Conservation (phyloP, 1,284 basidiomycete species). For the Ceratobasidium sp. region DNA sequence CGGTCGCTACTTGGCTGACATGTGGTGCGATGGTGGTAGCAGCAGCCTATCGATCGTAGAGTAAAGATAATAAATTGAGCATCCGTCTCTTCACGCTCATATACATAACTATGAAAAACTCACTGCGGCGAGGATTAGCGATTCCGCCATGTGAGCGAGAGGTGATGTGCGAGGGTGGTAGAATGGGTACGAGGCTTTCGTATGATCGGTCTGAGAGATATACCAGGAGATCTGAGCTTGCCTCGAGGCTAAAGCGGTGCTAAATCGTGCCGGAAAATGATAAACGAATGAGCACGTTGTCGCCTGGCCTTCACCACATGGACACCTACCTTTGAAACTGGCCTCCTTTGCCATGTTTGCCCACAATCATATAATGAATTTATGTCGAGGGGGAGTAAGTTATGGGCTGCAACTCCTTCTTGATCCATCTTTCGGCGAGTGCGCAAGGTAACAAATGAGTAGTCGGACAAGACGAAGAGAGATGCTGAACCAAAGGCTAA, state of each 20-base stretch:
- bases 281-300: background rate
- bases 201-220: background rate
- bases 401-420: too few relatives aligned
- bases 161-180: background rate
- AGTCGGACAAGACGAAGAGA: too few relatives aligned
- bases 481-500: too few relatives aligned
- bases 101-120: background rate
- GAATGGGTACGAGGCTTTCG: background rate
- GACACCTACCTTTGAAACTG: too few relatives aligned
- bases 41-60: background rate
- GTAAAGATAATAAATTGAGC: background rate
- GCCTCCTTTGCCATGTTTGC: too few relatives aligned
- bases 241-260: slow-evolving; percentile 1
- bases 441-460: too few relatives aligned
- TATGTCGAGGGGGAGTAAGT: too few relatives aligned
- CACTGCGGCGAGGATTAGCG: background rate
- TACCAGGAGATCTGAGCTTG: background rate
- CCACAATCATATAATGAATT: too few relatives aligned
- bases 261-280: background rate
- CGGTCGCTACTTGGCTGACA: slow-evolving; percentile 6
- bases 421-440: too few relatives aligned
- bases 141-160: background rate
- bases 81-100: background rate
- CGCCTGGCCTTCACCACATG: background rate
- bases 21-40: background rate